Evolutionary conservation across 805 yeast genomes (phyloP).

Genomic region (Diddensiella santjacobensis): DNA sequence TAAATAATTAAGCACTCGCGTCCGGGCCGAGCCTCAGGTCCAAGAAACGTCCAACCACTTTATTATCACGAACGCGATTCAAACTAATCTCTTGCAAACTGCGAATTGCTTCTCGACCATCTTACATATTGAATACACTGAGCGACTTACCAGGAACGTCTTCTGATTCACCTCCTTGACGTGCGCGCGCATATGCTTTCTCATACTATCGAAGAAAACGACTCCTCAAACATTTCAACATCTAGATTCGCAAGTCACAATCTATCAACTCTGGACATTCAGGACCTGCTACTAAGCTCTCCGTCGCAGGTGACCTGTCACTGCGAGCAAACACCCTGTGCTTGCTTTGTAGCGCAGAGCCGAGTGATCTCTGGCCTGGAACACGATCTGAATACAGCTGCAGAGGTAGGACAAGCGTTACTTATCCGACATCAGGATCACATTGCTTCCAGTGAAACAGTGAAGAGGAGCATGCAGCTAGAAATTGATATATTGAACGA

Average conservation of each 20-base stretch:
- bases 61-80: too few species aligned
- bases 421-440: slow-evolving; percentile 15
- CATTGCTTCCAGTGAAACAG: slow-evolving; percentile 7
- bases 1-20: too few species aligned
- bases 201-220: background rate
- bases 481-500: slow-evolving; percentile 12
- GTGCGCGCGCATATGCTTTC: background rate
- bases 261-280: background rate
- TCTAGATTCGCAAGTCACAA: slow-evolving; percentile 1
- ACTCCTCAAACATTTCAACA: background rate
- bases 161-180: too few species aligned
- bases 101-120: too few species aligned
- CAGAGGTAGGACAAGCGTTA: slow-evolving; percentile 24
- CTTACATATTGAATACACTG: too few species aligned
- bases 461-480: slow-evolving; percentile 11
- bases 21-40: too few species aligned
- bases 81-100: too few species aligned
- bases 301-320: background rate
- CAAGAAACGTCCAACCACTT: too few species aligned
- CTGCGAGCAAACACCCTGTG: slow-evolving; percentile 10
- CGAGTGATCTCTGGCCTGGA: slow-evolving; percentile 11
- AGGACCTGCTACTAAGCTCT: background rate
- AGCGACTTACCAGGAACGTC: too few species aligned
- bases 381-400: slow-evolving; percentile 20
- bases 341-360: slow-evolving; percentile 15